Base-by-base conservation (phyloP, 1,284 basidiomycete species). In the Leccinum variabile region DNA sequence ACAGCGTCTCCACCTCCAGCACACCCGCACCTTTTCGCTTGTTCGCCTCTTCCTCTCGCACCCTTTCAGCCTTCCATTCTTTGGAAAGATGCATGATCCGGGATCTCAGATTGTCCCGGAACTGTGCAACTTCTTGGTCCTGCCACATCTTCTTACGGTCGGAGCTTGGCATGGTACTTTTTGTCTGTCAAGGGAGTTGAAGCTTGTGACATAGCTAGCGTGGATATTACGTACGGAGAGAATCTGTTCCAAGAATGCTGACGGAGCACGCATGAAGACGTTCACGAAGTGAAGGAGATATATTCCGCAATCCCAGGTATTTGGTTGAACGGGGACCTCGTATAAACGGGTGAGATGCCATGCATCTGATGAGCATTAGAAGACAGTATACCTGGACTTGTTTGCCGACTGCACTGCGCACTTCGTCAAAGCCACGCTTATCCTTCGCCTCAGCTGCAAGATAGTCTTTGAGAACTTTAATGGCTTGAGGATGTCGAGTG, bases 291-390 rank as follows among this genome's bases (percentile, higher is more conserved):
- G 90, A n/a, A 94, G 77, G 9, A 94, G 78, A 73, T 91, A 94
- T 44, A 93, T 70, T 6, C 94, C 94, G 68, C 94, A 96, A 72
- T 96, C 94, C 71, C 89, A 92, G 65, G 80, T 91, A 74, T 96
- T 95, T 7, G 87, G 87, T 72, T 96, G 94, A 52, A 79, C 78
- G 7, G 94, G 93, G 11, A 91, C 89, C 88, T 92, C 18, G 46
- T 49, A 66, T 5, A 54, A n/a, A 30, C 44, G 39, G 10, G 57
- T 60, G 22, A 53, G 57, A 41, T 56, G 32, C 49, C 58, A 30
- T 22, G 49, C 11, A 6, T 59, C 30, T 44, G 22, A 18, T 13
- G 33, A 22, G 8, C 5, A 37, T 22, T 4, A 7, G 28, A 62
- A 53, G 32, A 55, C 2, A 11, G 69, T 78, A 58, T 67, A 86